phyloP scores from a whole-genome alignment of 2,329 filamentous ascomycete species.

The Septoria petroselini region DNA sequence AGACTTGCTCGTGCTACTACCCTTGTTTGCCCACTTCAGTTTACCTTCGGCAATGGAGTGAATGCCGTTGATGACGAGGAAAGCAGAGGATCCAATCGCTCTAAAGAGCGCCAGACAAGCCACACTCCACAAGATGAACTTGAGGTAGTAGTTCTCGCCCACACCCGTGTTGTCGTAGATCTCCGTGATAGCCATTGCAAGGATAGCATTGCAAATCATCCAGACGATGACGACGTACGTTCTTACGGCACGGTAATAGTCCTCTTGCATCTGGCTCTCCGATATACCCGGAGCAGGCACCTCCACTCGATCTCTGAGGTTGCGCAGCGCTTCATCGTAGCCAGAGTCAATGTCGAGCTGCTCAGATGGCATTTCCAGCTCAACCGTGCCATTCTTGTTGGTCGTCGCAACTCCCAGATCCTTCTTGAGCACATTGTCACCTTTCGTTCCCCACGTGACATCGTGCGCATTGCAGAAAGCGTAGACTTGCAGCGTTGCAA shows the following conservation, averaged over 20 bases:
- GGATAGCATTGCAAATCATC: conserved; percentile 87
- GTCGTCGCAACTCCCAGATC: conserved; percentile 80
- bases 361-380: conserved; percentile 95
- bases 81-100: conserved; percentile 75
- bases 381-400: conserved; percentile 70
- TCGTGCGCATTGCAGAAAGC: conserved; percentile 99
- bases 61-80: conserved; percentile 77
- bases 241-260: conserved; percentile 95
- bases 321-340: conserved; percentile 94
- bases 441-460: conserved; percentile 98
- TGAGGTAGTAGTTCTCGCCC: conserved; percentile 82
- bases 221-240: conserved; percentile 97
- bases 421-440: conserved; percentile 90
- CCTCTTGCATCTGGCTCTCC: conserved; percentile 87
- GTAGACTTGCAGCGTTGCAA: conserved; percentile 96
- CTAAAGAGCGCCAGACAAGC: conserved; percentile 83
- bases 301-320: conserved; percentile 88
- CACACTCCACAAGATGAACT: conserved; percentile 90
- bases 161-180: conserved; percentile 71
- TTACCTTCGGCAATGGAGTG: conserved; percentile 85
- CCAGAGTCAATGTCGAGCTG: conserved; percentile 97
- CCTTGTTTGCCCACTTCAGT: conserved; percentile 54
- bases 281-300: conserved; percentile 61
- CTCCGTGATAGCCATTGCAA: conserved; percentile 91
- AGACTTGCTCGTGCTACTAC: conserved; percentile 16